These are phyloP conservation scores for Jaltomata sinuosa DNA, from an alignment of 257 asterid genomes.

Conservation along the genomic window DNA sequence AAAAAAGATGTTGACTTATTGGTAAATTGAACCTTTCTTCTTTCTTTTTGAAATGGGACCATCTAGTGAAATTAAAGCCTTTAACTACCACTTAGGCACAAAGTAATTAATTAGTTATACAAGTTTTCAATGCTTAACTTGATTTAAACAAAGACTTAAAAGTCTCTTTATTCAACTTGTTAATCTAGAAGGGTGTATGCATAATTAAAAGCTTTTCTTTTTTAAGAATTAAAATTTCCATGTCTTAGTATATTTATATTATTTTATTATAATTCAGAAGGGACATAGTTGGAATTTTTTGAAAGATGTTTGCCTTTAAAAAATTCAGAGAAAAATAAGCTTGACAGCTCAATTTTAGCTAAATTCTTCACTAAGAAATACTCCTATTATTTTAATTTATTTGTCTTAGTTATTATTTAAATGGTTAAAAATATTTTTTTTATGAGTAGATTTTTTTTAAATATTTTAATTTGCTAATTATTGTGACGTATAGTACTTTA, in stretches of 20 bases:
- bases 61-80: not conserved
- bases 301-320: not conserved
- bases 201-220: not conserved
- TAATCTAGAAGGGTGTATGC: not conserved
- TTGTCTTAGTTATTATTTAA: no score
- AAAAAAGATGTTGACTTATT: no score
- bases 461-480: no score
- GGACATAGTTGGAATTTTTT: not conserved
- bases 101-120: not conserved
- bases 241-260: not conserved
- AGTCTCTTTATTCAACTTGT: not conserved
- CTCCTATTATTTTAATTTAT: no score
- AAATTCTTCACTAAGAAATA: not conserved
- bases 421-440: no score
- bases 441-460: no score
- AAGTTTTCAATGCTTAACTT: not conserved
- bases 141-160: not conserved
- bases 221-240: not conserved
- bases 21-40: no score
- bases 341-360: not conserved
- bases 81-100: not conserved
- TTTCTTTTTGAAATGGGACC: no score
- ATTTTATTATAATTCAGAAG: not conserved
- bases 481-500: no score
- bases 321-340: not conserved